A percentile compares a stretch with the other conserved stretches of the same genome.
Evolutionary conservation across 495 filamentous ascomycete species (phyloP).

Genomic region (Penicillium subrubescens): DNA sequence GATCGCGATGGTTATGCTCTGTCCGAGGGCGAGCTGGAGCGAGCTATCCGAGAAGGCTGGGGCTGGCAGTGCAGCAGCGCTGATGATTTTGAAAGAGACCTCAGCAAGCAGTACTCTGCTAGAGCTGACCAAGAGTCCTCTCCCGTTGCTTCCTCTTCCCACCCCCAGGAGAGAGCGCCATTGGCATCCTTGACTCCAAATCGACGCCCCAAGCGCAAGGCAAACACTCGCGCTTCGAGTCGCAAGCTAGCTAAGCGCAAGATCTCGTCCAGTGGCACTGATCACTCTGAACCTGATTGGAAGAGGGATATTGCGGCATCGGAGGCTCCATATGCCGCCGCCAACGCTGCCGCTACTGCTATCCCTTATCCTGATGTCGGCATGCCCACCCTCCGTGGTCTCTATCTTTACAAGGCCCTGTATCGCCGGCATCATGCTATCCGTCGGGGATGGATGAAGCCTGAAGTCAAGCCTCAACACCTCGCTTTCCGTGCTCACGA

Average conservation of each 20-base stretch:
- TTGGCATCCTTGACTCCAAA: conserved; percentile 24
- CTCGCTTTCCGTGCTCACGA: conserved; percentile 95
- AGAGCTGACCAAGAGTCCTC: conserved; percentile 51
- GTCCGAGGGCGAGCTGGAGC: conserved; percentile 79
- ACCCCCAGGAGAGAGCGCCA: conserved; percentile 30
- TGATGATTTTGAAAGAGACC: conserved; percentile 78
- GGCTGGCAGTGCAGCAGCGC: conserved; percentile 88
- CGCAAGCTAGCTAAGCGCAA: conserved; percentile 59
- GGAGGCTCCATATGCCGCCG: conserved; percentile 85
- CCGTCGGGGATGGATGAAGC: conserved; percentile 84
- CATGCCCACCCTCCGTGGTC: conserved; percentile 70
- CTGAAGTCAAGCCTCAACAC: conserved; percentile 83
- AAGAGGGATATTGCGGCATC: conserved; percentile 46
- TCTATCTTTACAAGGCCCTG: conserved; percentile 95
- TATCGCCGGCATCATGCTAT: conserved; percentile 92
- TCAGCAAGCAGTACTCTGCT: conserved; percentile 55
- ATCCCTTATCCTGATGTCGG: conserved; percentile 83
- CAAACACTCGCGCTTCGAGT: conserved; percentile 44
- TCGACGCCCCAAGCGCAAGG: conserved; percentile 57
- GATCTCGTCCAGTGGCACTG: conserved; percentile 47
- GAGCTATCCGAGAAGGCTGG: conserved; percentile 92
- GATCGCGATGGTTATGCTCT: conserved; percentile 79
- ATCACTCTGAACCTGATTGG: conserved; percentile 46
- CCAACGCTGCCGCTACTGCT: conserved; percentile 75
- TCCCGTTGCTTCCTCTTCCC: conserved; percentile 29